Evolutionary conservation across 2,329 filamentous ascomycete genomes (phyloP), one percentile per base, ranked within the genome.

Genomic region (Colletotrichum echinochloae): DNA sequence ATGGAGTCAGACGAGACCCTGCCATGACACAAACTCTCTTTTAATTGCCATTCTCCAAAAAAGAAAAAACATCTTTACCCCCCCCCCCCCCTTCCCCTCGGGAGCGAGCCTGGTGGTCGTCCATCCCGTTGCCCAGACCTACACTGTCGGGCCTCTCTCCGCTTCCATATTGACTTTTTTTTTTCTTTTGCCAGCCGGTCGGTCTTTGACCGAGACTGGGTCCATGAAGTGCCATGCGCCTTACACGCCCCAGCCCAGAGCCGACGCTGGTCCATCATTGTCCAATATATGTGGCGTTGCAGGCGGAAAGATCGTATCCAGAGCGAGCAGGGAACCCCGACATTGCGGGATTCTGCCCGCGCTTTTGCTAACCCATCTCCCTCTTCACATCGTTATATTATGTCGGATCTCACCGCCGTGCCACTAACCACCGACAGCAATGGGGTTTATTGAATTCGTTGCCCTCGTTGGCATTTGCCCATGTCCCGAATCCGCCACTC

Each of bases 11-110:
- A 61, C 41, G 56, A 44, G 63, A 56, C 41, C 49, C 63, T 51
- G 66, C 56, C 56, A 37, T 66, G 66, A 61, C 46, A 56, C 66
- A 70, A 66, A 66, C 66, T 70, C 63, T 70, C 63, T 66, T 70
- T 52, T 66, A 39, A 61, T 66, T 66, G 28, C 9, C 16, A 41
- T 51, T 66, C 56, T 61, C 55, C 12, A 37, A 44, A 39, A 62
- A 23, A n/a, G n/a, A n/a, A n/a, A n/a, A n/a, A n/a, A n/a, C n/a
- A n/a, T n/a, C n/a, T n/a, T n/a, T n/a, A n/a, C n/a, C n/a, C n/a
- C n/a, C n/a, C n/a, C n/a, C n/a, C n/a, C n/a, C n/a, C n/a, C n/a
- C 48, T 20, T 23, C n/a, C 12, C 20, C n/a, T 62, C 46, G 20
- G n/a, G 44, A 23, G 9, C 44, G 41, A 23, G 41, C 16, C 28